These are phyloP conservation scores for Mycena capillaripes DNA, from an alignment of 768 basidiomycete genomes.

Conservation along the genomic window DNA sequence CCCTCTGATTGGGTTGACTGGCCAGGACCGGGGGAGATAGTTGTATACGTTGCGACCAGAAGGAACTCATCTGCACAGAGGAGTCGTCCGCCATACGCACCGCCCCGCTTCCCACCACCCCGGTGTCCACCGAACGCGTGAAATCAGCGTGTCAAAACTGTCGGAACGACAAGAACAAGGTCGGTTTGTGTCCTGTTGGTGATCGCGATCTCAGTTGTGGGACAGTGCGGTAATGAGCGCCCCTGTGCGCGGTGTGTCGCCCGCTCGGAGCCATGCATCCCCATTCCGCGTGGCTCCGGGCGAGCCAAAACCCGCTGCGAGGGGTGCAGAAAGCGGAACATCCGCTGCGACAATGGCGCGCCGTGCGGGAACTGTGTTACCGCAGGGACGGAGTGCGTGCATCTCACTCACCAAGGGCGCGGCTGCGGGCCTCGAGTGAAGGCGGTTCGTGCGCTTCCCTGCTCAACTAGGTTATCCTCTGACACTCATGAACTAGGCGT, in stretches of 20 bases:
- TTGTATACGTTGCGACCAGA: conserved; percentile 67
- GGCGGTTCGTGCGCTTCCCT: conserved; percentile 56
- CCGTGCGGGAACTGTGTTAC: conserved; percentile 30
- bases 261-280: conserved; percentile 68
- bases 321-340: conserved; percentile 43
- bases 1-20: not conserved
- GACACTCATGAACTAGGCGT: conserved; percentile 59
- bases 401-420: conserved; percentile 47
- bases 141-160: conserved; percentile 74
- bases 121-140: conserved; percentile 60
- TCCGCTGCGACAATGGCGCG: conserved; percentile 26
- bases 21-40: conserved; percentile 52
- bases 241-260: conserved; percentile 73
- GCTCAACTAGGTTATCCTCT: conserved; percentile 31
- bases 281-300: conserved; percentile 69
- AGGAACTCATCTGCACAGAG: conserved; percentile 65
- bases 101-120: conserved; percentile 42
- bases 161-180: conserved; percentile 78
- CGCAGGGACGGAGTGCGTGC: conserved; percentile 24
- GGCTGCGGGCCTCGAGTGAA: conserved; percentile 75
- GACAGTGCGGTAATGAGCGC: conserved; percentile 73
- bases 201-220: conserved; percentile 1
- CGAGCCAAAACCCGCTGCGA: conserved; percentile 73
- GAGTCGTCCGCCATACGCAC: conserved; percentile 47
- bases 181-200: conserved; percentile 32